A percentile compares a stretch with the other conserved stretches of the same genome.
Evolutionary conservation across 78 protist species (phyloP).

Genomic region (Protostelium mycophagum): DNA sequence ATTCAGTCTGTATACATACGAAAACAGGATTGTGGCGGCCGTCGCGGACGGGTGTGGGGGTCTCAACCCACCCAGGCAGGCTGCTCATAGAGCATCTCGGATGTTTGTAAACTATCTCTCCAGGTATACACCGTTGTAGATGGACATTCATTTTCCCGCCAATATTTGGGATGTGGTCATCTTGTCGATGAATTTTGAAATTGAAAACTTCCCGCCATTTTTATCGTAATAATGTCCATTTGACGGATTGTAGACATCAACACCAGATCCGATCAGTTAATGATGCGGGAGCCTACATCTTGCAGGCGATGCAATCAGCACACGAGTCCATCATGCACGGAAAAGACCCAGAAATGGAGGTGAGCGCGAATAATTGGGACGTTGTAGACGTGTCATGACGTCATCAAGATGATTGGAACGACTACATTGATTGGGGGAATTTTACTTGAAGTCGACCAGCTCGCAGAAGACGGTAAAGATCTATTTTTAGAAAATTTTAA

Average conservation of each 20-base stretch:
- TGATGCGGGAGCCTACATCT: background rate
- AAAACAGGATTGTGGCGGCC: slow-evolving; percentile 25
- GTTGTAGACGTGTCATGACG: no score
- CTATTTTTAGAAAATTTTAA: no score
- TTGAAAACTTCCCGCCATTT: no score
- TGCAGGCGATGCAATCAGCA: background rate
- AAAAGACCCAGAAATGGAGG: background rate
- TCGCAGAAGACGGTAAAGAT: background rate
- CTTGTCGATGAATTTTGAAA: no score
- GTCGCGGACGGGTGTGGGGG: slow-evolving; percentile 67
- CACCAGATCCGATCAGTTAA: background rate
- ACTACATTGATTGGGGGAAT: background rate
- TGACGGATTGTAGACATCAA: no score
- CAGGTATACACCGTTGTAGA: slow-evolving; percentile 42
- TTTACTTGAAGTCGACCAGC: background rate
- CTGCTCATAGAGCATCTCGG: slow-evolving; percentile 56
- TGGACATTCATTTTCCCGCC: slow-evolving; percentile 23
- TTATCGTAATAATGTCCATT: slow-evolving; percentile 45
- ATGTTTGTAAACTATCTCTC: slow-evolving; percentile 45
- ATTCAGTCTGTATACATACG: slow-evolving; percentile 35
- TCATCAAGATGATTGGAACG: background rate
- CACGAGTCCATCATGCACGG: background rate
- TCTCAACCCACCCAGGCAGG: slow-evolving; percentile 52
- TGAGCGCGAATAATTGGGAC: no score
- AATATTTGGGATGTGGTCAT: slow-evolving; percentile 68